Conservation (phyloP, 2,329 filamentous ascomycete genomes). For the Ophiostoma pallidulum region DNA sequence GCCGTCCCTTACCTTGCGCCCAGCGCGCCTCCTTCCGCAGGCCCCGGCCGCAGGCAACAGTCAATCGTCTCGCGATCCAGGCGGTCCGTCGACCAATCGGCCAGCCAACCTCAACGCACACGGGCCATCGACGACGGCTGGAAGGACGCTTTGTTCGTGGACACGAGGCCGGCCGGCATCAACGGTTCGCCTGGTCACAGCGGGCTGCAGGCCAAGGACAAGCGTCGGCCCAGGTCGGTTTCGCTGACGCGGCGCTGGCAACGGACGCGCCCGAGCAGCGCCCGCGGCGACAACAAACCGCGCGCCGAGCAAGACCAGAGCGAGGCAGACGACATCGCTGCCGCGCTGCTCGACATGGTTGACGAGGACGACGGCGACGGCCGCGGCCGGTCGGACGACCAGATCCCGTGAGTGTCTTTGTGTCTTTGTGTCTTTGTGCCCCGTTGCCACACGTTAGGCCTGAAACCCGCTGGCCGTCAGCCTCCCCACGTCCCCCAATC, state of each 20-base stretch:
- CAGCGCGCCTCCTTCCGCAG: too few relatives aligned
- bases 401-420: constrained; percentile 7
- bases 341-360: constrained; percentile 4
- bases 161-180: constrained; percentile 3
- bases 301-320: not conserved
- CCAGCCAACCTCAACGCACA: not conserved
- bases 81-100: too few relatives aligned
- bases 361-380: constrained; percentile 4
- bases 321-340: too few relatives aligned
- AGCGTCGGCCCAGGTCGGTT: not conserved
- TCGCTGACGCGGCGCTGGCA: constrained; percentile 2
- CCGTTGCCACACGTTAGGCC: too few relatives aligned
- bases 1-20: too few relatives aligned
- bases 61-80: too few relatives aligned
- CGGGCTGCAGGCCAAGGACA: constrained; percentile 1
- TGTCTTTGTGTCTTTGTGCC: too few relatives aligned
- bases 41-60: too few relatives aligned
- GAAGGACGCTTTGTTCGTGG: too few relatives aligned
- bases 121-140: not conserved
- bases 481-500: too few relatives aligned
- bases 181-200: not conserved
- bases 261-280: not conserved
- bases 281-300: not conserved
- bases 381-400: constrained; percentile 3
- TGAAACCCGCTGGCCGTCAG: too few relatives aligned